Base-by-base conservation (phyloP, 2,329 filamentous ascomycete genomes). In the Cytospora mali region DNA sequence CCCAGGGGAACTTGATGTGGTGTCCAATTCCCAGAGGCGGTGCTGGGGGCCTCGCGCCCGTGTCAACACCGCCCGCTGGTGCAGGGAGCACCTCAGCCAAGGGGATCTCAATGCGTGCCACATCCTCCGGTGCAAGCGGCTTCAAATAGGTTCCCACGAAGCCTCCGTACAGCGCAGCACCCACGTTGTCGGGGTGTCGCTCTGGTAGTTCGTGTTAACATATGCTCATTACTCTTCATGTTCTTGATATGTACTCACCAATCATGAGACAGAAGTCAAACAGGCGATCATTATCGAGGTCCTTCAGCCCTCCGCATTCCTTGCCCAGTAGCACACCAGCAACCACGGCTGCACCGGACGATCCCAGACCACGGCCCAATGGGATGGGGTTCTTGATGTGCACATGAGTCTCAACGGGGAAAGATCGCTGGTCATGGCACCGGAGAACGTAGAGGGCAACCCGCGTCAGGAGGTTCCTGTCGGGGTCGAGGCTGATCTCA, bases 221-320 rank as follows among this genome's bases (percentile, higher is more conserved):
- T 46, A 23, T 21, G 42, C 42, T 13, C n/a, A n/a, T 46, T 25
- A 35, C 23, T 21, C 23, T 1, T 7, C 18, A 7, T 9, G 14
- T 3, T 49, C 42, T 6, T 29, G 21, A 23, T 27, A n/a, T 27
- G n/a, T 56, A 74, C 79, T 68, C 75, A 90, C 88, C 91, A 76
- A 97, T 96, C 95, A 99, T 99, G 68, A 99, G 81, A 73, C 92
- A 97, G 75, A 93, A 99, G 77, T 99, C 95, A 70, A 99, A 88
- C 74, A 99, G 85, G 46, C 95, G 84, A 67, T 92, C 90, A 71
- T 91, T 88, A 63, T 86, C 87, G 66, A 99, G 80, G 48, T 84
- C 80, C 51, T 88, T 82, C 65, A 99, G 82, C 33, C 89, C 84
- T 42, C 93, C 94, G 53, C 95, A 90, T 75, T 96, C 89, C 78